These are phyloP conservation scores for Paramecium octaurelia DNA, from an alignment of 73 alveolate genomes.

Conservation along the genomic window DNA sequence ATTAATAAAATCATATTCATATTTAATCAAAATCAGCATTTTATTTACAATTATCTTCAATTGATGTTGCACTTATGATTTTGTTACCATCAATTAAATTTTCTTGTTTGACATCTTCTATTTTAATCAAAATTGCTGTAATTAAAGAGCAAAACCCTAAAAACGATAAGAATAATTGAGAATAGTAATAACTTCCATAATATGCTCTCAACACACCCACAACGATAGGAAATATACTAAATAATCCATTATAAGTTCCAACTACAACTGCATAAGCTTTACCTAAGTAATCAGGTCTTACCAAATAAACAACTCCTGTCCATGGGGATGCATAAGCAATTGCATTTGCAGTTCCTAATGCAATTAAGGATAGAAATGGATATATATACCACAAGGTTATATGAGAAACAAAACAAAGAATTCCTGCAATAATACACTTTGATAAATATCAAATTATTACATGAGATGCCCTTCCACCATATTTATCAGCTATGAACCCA, in stretches of 20 bases:
- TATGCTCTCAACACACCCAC: constrained; percentile 17
- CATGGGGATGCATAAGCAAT: constrained; percentile 35
- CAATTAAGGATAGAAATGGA: constrained; percentile 16
- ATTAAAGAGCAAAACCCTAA: background rate
- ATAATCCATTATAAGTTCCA: constrained; percentile 14
- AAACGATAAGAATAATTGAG: background rate
- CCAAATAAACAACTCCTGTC: constrained; percentile 21
- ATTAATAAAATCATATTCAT: background rate
- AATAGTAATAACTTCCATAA: constrained; percentile 31
- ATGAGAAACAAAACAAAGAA: background rate
- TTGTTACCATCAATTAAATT: background rate
- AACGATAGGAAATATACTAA: background rate
- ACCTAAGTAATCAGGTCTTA: background rate
- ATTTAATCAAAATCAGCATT: background rate
- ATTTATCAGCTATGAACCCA: constrained; percentile 19
- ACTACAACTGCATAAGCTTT: constrained; percentile 21
- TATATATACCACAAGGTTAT: constrained; percentile 6
- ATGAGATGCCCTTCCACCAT: constrained; percentile 23
- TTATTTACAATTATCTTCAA: background rate
- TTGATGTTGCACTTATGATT: background rate
- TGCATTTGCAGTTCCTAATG: background rate
- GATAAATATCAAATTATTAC: background rate
- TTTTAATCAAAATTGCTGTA: background rate
- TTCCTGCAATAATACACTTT: background rate
- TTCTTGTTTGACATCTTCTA: background rate